Evolutionary conservation across 1,139 yeast species (phyloP), one percentile per base, ranked within the genome.

Genomic region (Scheffersomyces lignicola): DNA sequence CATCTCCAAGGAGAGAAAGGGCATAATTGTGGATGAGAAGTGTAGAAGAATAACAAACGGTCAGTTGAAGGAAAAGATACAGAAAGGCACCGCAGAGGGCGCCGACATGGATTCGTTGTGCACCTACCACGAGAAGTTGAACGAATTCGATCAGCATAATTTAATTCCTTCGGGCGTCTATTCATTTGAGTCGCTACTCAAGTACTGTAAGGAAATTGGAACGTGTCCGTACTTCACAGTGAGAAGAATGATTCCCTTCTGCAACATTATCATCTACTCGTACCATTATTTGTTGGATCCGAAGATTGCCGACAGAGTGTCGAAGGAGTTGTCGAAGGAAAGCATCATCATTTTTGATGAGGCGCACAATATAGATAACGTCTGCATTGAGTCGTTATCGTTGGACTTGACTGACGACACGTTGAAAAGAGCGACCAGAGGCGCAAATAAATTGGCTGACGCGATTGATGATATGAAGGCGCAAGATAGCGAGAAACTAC

Each of bases 331-430:
- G 36, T 86, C 96, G 11, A 88, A 90, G 49, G 98, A 92, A 54
- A 78, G 95, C 39, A 92, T 92, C 40, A 86, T 92, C 43, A 94
- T 92, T 32, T 92, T 92, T 56, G 99, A 92, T 64, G 99, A 92
- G 63, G 98, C 98, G 34, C 99, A 92, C 61, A 92, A 92, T 62
- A 92, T 92, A 39, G 98, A 92, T 73, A 92, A 92, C 69, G 99
- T 92, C 39, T 92, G 98, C 66, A 92, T 92, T 41, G 99, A 92
- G 59, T 86, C 98, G 1, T 65, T 92, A 34, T 88, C 97, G 9
- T 74, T 92, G 36, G 98, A 94, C 55, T 56, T 71, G 38, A 69
- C 76, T 1, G 76, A 71, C 38, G 77, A 71, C 40, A 64, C 70
- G 2, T 49, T 71, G 30, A 68, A 69, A 47, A 51, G 65, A 32